phyloP scores from a whole-genome alignment of 2,329 filamentous ascomycete genomes.

The Calycina herbarum region DNA sequence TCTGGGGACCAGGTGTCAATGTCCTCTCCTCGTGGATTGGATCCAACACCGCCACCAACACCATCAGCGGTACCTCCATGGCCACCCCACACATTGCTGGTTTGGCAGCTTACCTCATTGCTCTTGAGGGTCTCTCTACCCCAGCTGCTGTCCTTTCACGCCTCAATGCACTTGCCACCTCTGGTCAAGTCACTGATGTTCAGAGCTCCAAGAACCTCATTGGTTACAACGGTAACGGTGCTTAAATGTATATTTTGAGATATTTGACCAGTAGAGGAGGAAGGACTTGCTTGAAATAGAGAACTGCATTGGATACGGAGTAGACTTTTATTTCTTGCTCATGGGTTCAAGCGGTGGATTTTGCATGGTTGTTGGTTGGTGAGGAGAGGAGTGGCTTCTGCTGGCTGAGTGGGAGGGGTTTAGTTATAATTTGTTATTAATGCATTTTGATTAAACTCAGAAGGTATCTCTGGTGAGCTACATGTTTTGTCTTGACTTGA shows the following conservation, averaged over 20 bases:
- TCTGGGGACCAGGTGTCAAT: conserved; percentile 51
- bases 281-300: conserved; percentile 2
- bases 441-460: neutral
- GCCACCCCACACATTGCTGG: conserved; percentile 68
- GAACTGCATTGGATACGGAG: conserved; percentile 6
- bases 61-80: conserved; percentile 61
- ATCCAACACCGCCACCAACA: conserved; percentile 45
- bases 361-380: neutral
- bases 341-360: neutral
- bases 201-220: conserved; percentile 52
- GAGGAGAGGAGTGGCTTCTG: neutral
- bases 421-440: conserved; percentile 2
- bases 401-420: neutral
- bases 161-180: conserved; percentile 41
- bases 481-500: neutral
- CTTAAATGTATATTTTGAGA: neutral
- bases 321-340: neutral
- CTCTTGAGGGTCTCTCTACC: conserved; percentile 41
- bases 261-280: neutral
- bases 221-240: conserved; percentile 53
- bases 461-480: neutral
- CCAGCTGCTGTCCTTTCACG: conserved; percentile 43
- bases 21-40: conserved; percentile 50
- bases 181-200: conserved; percentile 43
- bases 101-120: conserved; percentile 67